Percentiles rank a stretch among this genome's conserved stretches.
phyloP scores from a whole-genome alignment of 2,329 filamentous ascomycete species.

The Ophiostoma quercus region DNA sequence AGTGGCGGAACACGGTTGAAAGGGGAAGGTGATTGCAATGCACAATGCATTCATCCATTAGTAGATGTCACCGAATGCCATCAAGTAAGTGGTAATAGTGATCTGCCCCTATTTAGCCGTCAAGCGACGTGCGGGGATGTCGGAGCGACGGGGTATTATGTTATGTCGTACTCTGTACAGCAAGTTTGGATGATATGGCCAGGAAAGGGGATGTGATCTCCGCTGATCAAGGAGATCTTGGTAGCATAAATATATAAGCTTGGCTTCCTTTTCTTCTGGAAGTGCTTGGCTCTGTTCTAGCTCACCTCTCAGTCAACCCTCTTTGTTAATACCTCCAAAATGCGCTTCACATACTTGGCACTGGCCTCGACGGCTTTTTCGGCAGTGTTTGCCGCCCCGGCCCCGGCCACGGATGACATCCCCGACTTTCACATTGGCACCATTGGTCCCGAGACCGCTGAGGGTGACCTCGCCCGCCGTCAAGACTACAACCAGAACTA shows the following conservation, averaged over 20 bases:
- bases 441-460: constrained; percentile 27
- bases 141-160: neutral
- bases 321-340: neutral
- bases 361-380: constrained; percentile 30
- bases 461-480: constrained; percentile 30
- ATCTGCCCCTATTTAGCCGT: constrained; percentile 2
- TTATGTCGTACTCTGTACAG: too few species aligned
- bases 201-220: neutral
- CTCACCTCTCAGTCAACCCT: neutral
- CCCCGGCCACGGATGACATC: constrained; percentile 23
- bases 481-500: constrained; percentile 42
- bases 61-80: neutral
- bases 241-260: neutral
- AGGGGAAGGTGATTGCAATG: neutral
- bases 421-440: constrained; percentile 32
- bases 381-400: constrained; percentile 28
- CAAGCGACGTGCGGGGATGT: constrained; percentile 2
- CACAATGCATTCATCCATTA: neutral
- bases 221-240: neutral
- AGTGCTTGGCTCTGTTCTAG: neutral
- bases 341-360: constrained; percentile 27
- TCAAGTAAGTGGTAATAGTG: neutral
- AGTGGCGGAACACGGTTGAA: neutral
- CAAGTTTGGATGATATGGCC: neutral
- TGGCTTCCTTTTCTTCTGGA: neutral